These are phyloP conservation scores for Chamaecrista fasciculata DNA, from an alignment of 306 rosid species.

Conservation along the genomic window DNA sequence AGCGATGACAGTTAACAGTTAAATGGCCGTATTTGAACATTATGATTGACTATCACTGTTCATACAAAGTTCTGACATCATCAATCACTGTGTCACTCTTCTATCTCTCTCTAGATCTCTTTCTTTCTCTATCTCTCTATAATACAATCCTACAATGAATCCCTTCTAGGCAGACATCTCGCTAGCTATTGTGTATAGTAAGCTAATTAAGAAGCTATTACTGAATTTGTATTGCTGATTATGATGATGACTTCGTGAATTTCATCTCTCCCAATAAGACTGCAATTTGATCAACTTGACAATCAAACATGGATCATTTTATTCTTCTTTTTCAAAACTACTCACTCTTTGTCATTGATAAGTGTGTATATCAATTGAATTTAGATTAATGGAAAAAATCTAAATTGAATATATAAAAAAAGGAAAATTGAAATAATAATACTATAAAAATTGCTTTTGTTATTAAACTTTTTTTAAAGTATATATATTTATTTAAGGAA, in stretches of 20 bases:
- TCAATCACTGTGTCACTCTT: neutral
- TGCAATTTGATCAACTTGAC: neutral
- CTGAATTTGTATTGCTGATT: neutral
- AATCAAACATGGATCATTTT: too few relatives aligned
- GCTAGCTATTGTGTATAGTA: too few relatives aligned
- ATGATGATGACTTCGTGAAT: neutral
- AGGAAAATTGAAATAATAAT: too few relatives aligned
- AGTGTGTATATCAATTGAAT: too few relatives aligned
- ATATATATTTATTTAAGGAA: too few relatives aligned
- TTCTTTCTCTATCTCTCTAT: neutral
- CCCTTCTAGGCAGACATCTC: neutral
- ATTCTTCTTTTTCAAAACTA: neutral
- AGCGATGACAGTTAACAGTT: neutral
- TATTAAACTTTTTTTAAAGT: too few relatives aligned
- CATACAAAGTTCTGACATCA: neutral
- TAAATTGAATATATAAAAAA: too few relatives aligned
- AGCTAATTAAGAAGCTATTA: too few relatives aligned
- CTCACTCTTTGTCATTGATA: neutral
- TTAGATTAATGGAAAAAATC: too few relatives aligned
- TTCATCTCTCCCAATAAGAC: neutral
- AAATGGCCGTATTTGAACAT: neutral
- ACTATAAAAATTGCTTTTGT: too few relatives aligned
- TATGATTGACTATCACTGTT: slow-evolving; percentile 15
- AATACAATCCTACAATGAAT: neutral
- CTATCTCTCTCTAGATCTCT: neutral